phyloP scores from a whole-genome alignment of 2,329 filamentous ascomycete genomes.

The Fusarium sp. region DNA sequence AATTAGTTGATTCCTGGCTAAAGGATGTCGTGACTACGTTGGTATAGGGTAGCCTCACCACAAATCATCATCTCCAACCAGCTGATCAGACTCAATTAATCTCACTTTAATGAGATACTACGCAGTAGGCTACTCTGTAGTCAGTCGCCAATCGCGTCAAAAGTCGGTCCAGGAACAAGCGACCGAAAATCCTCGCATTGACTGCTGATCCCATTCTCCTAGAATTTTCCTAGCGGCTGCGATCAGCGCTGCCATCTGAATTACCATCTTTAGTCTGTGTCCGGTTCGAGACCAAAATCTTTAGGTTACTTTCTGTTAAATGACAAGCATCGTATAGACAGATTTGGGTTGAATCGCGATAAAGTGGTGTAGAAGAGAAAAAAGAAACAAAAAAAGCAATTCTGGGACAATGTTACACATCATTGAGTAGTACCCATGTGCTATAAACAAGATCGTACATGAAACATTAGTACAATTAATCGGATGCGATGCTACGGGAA shows the following conservation, averaged over 20 bases:
- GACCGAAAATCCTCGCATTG: not conserved
- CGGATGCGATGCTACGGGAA: not conserved
- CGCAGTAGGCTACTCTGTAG: not conserved
- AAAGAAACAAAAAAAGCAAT: slow-evolving; percentile 9
- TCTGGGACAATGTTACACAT: not conserved
- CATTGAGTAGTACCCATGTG: not conserved
- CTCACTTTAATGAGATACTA: not conserved
- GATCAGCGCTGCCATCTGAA: slow-evolving; percentile 31
- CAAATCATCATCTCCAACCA: not conserved
- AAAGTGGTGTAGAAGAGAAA: not conserved
- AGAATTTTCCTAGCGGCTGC: slow-evolving; percentile 13
- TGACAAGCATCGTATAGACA: not conserved
- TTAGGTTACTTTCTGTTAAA: slow-evolving; percentile 4
- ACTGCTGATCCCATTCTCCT: slow-evolving; percentile 5
- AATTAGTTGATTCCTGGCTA: too few relatives aligned
- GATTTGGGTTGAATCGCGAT: not conserved
- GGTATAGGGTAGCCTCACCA: slow-evolving; percentile 15
- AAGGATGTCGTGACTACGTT: too few relatives aligned
- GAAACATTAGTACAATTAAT: not conserved
- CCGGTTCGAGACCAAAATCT: slow-evolving; percentile 8
- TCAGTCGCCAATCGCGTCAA: slow-evolving; percentile 21
- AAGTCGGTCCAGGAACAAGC: not conserved
- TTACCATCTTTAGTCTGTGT: slow-evolving; percentile 1
- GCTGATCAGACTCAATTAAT: not conserved
- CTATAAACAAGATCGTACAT: not conserved